Base-by-base conservation (phyloP, 768 basidiomycete species). In the Botryobasidium botryosum region DNA sequence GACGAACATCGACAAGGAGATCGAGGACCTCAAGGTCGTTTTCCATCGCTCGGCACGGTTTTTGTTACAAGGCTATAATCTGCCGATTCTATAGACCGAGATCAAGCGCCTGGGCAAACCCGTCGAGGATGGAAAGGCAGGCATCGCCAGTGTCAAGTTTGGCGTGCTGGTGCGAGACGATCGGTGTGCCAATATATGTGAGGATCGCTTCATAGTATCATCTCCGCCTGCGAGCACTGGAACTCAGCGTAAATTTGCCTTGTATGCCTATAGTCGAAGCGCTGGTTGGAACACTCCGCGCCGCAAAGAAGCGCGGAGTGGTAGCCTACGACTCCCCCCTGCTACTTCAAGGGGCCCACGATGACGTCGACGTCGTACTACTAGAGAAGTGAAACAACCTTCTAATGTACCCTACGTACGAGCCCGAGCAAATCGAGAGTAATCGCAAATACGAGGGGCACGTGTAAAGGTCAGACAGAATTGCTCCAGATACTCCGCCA, bases 131-230 rank as follows among this genome's bases (percentile, higher is more conserved):
- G 49, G 47, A 10, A 33, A 37, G 6, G 46, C 35, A 13, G 18
- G 33, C 29, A n/a, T 18, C 32, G 32, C 18, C 10, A 33, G n/a
- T 20, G 27, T 47, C 4, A 6, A 49, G 47, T 50, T 50, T 33
- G 49, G 49, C 3, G 31, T 48, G 10, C 23, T 50, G 17, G 49
- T 50, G 13, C 35, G 49, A 29, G 49, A 50, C 27, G 47, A 50
- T 32, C 49, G 33, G 10, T 41, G 39, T 31, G 43, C 39, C 47
- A 50, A 50, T 35, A 48, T 50, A 21, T 50, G 49, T 50, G 23
- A 24, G 47, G 27, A 10, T 26, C 12, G 20, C n/a, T 21, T 25
- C 15, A 26, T 5, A 6, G 18, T 39, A 8, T 39, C 8, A 18
- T 10, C n/a, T 18, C 8, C 10, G 10, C 13, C 10, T 20, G n/a